Base-by-base conservation (phyloP, 495 filamentous ascomycete species). In the Neurospora sp. region DNA sequence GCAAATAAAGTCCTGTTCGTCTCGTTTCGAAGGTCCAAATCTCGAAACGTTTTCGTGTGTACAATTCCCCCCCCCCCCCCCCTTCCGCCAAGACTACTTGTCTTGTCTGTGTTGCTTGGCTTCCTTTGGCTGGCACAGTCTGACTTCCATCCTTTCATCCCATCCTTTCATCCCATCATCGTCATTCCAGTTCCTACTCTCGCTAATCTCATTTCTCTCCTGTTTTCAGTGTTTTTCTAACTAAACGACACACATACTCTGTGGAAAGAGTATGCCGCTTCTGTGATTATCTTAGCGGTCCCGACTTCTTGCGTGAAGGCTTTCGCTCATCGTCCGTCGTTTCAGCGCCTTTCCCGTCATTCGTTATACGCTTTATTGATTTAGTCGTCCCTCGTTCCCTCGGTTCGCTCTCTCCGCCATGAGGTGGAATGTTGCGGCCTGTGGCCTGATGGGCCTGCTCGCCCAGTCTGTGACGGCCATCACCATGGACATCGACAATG, bases 391-490 rank as follows among this genome's bases (percentile, higher is more conserved):
- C 31, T 45, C 53, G 35, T 37, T 31, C 40, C 20, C 14, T 38
- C 17, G 35, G 69, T 44, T 40, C 35, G 14, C 68, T 70, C 45
- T 70, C 70, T 72, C 53, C 45, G 69, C 2, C 22, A 82, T 81
- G 79, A 79, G 73, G 74, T 72, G 75, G 22, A 41, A 75, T 48
- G 38, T 76, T 38, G 38, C 71, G 40, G 65, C 69, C 12, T 39
- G 59, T 20, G 77, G 74, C 22, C 72, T 70, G 12, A 70, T 74
- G 3, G 71, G 75, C 70, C 45, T 82, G 41, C 42, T 82, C 70
- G 75, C 72, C 5, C 74, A 74, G 22, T 73, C 74, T 6, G 75
- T 48, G 7, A 69, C 45, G 8, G 80, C 81, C 20, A 75, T 83
- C 48, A 71, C 78, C 20, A 40, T 83, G 69, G 73, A 71, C 2